Evolutionary conservation across 495 filamentous ascomycete genomes (phyloP).

Genomic region (Xylaria cubensis): DNA sequence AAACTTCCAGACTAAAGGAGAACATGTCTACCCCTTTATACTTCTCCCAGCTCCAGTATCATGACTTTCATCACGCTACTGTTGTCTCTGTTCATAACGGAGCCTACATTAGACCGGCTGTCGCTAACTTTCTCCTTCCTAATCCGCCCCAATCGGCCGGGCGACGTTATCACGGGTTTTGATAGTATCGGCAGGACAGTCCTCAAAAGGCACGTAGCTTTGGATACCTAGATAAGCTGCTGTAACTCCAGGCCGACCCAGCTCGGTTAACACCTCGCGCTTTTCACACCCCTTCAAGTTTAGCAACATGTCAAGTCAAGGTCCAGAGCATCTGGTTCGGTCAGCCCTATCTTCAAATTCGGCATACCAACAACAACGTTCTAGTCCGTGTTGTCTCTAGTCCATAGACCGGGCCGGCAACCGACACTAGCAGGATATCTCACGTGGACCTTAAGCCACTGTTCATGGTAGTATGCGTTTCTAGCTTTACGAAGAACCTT

Average conservation of each 20-base stretch:
- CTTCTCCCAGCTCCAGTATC: slow-evolving; percentile 33
- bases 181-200: slow-evolving; percentile 33
- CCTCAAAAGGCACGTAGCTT: slow-evolving; percentile 36
- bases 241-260: slow-evolving; percentile 31
- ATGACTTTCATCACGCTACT: slow-evolving; percentile 33
- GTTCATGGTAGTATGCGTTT: slow-evolving; percentile 28
- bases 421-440: slow-evolving; percentile 25
- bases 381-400: slow-evolving; percentile 26
- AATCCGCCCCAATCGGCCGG: slow-evolving; percentile 34
- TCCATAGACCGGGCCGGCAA: slow-evolving; percentile 27
- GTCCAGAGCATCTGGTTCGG: slow-evolving; percentile 29
- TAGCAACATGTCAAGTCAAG: slow-evolving; percentile 28
- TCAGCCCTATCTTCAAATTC: slow-evolving; percentile 27
- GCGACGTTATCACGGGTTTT: slow-evolving; percentile 30
- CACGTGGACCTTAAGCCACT: slow-evolving; percentile 28
- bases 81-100: slow-evolving; percentile 33
- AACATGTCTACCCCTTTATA: slow-evolving; percentile 37
- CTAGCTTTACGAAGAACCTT: slow-evolving; percentile 26
- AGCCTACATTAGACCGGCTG: slow-evolving; percentile 31
- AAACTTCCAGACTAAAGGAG: slow-evolving; percentile 36
- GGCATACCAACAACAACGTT: slow-evolving; percentile 26
- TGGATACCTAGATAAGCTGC: slow-evolving; percentile 33
- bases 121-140: slow-evolving; percentile 36
- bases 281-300: slow-evolving; percentile 23
- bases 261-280: slow-evolving; percentile 17